Percentiles rank a stretch among this genome's conserved stretches.
phyloP scores from a whole-genome alignment of 2,329 filamentous ascomycete species.

The Colletotrichum musicola region DNA sequence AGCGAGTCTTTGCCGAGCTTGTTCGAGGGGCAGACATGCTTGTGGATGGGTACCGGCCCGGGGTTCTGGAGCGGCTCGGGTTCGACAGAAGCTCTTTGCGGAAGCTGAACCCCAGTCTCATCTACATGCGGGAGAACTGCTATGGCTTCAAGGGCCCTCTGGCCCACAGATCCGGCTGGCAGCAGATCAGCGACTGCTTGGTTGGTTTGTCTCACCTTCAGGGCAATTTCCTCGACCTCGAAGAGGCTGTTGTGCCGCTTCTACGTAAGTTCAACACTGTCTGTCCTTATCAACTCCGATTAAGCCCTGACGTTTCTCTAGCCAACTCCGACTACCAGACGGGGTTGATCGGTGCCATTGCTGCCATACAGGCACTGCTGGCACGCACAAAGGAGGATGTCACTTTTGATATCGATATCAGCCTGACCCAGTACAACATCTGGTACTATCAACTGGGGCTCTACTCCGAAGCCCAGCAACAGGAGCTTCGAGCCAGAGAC shows the following conservation, averaged over 20 bases:
- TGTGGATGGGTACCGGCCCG: too few species aligned
- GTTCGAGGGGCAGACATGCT: too few species aligned
- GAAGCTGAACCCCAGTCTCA: conserved; percentile 43
- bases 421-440: conserved; percentile 46
- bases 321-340: too few species aligned
- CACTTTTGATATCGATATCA: conserved; percentile 44
- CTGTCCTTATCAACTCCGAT: too few species aligned
- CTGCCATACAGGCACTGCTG: not conserved
- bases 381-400: conserved; percentile 38
- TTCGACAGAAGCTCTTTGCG: conserved; percentile 39
- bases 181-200: conserved; percentile 42
- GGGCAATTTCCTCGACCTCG: too few species aligned
- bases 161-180: conserved; percentile 50
- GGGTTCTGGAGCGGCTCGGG: too few species aligned
- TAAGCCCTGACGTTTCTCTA: too few species aligned
- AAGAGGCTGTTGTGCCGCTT: too few species aligned
- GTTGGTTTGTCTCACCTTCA: too few species aligned
- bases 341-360: too few species aligned
- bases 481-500: conserved; percentile 38
- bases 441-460: conserved; percentile 43
- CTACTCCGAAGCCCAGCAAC: conserved; percentile 38
- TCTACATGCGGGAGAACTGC: conserved; percentile 52
- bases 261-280: too few species aligned
- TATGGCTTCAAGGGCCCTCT: conserved; percentile 51
- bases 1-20: conserved; percentile 22